These are phyloP conservation scores for Tanacetum coccineum DNA, from an alignment of 129 eudicot species.

Conservation along the genomic window DNA sequence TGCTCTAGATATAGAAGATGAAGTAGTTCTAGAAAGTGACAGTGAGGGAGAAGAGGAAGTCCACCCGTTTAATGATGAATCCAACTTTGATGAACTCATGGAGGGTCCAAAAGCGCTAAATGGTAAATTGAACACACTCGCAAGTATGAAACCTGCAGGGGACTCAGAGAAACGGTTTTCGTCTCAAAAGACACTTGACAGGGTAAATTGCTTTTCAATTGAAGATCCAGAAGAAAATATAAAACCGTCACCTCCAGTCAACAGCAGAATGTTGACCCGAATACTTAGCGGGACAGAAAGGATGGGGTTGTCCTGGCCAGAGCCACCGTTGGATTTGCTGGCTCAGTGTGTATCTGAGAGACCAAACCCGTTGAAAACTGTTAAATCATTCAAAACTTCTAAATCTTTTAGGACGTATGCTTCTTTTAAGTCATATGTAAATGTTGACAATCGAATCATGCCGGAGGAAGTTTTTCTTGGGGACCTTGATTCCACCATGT, in stretches of 20 bases:
- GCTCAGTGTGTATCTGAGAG: slow-evolving; percentile 60
- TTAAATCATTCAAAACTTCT: slow-evolving; percentile 59
- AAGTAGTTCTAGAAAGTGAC: slow-evolving; percentile 59
- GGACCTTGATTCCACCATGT: slow-evolving; percentile 74
- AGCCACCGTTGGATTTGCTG: slow-evolving; percentile 72
- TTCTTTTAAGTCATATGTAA: slow-evolving; percentile 47
- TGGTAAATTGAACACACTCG: neutral
- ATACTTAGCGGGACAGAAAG: slow-evolving; percentile 72
- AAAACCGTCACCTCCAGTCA: slow-evolving; percentile 16
- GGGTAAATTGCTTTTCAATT: slow-evolving; percentile 45
- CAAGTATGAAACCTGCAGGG: slow-evolving; percentile 20
- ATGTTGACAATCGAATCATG: slow-evolving; percentile 33
- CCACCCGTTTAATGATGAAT: slow-evolving; percentile 59
- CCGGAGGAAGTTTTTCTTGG: slow-evolving; percentile 46
- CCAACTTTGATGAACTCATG: slow-evolving; percentile 42
- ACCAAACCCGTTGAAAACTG: slow-evolving; percentile 41
- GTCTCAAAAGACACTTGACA: slow-evolving; percentile 54
- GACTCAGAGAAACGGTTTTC: slow-evolving; percentile 44
- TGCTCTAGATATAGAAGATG: slow-evolving; percentile 73
- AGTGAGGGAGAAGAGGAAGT: slow-evolving; percentile 72
- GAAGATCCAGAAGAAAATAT: slow-evolving; percentile 36
- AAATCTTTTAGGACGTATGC: slow-evolving; percentile 50
- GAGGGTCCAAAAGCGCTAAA: slow-evolving; percentile 25
- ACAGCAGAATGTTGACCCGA: slow-evolving; percentile 35
- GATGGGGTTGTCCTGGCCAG: slow-evolving; percentile 87